Conservation (phyloP, 2,329 filamentous ascomycete species). For the Didymosphaeria variabile region DNA sequence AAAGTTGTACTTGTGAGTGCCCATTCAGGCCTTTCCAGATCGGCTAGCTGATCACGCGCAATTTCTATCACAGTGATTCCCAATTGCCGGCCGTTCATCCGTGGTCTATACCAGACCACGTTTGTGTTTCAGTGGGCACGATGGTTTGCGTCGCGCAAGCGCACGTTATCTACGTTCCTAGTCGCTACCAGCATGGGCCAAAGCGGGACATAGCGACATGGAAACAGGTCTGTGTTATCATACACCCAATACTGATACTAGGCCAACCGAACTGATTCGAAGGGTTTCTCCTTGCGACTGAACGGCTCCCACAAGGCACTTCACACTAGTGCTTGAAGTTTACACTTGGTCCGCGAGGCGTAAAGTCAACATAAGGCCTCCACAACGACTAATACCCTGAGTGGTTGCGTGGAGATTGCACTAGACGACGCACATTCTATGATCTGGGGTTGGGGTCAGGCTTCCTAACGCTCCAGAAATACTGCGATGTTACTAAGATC, state of each 20-base stretch:
- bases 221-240: not conserved
- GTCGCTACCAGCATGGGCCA: not conserved
- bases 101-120: not conserved
- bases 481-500: not conserved
- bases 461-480: not conserved
- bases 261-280: not conserved
- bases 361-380: slow-evolving; percentile 2
- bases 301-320: not conserved
- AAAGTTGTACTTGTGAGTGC: not conserved
- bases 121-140: not conserved
- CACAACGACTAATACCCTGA: not conserved
- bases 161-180: not conserved
- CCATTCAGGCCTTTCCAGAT: not conserved
- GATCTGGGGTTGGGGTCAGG: not conserved
- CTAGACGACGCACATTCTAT: not conserved
- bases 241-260: not conserved
- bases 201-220: too few species aligned
- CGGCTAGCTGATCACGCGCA: not conserved
- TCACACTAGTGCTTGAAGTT: slow-evolving; percentile 4
- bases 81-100: too few species aligned
- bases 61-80: too few species aligned
- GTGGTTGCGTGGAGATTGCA: not conserved
- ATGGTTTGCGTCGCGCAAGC: not conserved
- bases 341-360: slow-evolving; percentile 1
- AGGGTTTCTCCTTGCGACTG: not conserved